A percentile compares a stretch with the other conserved stretches of the same genome.
These are phyloP conservation scores for Populus tremula DNA, from an alignment of 345 rosid species.

Conservation along the genomic window DNA sequence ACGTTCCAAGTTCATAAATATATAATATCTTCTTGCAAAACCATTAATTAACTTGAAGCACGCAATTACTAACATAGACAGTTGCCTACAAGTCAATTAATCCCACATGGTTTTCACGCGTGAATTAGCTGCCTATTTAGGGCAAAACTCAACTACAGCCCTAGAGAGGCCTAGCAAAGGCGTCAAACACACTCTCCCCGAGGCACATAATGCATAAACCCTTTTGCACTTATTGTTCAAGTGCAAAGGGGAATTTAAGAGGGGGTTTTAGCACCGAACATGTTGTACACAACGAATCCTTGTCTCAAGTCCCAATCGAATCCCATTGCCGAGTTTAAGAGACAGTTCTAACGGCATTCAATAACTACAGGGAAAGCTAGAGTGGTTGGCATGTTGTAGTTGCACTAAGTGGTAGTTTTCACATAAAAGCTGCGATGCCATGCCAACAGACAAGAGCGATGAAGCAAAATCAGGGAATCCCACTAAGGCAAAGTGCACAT, in stretches of 20 bases:
- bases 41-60: background rate
- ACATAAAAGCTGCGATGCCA: background rate
- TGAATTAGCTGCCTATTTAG: background rate
- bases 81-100: background rate
- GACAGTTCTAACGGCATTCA: background rate
- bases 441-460: background rate
- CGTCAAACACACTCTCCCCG: constrained; percentile 1
- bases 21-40: background rate
- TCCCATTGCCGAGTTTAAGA: background rate
- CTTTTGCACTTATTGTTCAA: no score
- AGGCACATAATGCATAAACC: background rate
- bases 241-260: no score
- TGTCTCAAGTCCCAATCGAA: no score
- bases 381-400: background rate
- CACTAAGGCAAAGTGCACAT: background rate
- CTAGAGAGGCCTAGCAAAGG: background rate
- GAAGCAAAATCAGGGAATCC: background rate
- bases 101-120: background rate
- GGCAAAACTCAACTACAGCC: no score
- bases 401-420: background rate
- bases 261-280: no score
- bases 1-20: background rate
- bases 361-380: background rate
- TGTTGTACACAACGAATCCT: no score
- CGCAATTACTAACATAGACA: background rate